A percentile compares a stretch with the other conserved stretches of the same genome.
phyloP scores from a whole-genome alignment of 768 basidiomycete species.

The Lactarius pseudohatsudake region DNA sequence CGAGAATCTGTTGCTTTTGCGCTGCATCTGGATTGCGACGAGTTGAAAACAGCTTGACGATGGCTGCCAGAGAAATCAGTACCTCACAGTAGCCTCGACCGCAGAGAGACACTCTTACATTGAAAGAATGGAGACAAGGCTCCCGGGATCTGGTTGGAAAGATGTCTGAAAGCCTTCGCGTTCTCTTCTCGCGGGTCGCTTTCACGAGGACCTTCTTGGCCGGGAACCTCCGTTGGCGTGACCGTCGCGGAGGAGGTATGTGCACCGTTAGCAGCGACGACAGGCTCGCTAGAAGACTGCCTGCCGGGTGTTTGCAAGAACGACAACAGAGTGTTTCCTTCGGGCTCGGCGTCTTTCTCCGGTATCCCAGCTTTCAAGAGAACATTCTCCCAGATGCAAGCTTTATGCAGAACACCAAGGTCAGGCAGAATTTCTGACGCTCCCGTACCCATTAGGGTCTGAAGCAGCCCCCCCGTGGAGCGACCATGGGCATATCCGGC shows the following conservation, averaged over 20 bases:
- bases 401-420: conserved; percentile 78
- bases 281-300: conserved; percentile 31
- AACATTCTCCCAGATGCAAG: conserved; percentile 86
- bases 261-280: conserved; percentile 30
- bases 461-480: conserved; percentile 69
- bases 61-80: conserved; percentile 47
- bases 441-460: conserved; percentile 66
- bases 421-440: conserved; percentile 64
- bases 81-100: not conserved
- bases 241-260: conserved; percentile 23
- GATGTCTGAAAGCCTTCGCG: conserved; percentile 72
- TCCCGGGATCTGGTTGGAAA: conserved; percentile 74
- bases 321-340: conserved; percentile 44
- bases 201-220: conserved; percentile 37
- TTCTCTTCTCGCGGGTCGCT: conserved; percentile 59
- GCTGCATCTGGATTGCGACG: conserved; percentile 70
- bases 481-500: conserved; percentile 81
- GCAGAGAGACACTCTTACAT: conserved; percentile 46
- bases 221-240: conserved; percentile 30
- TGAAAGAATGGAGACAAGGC: conserved; percentile 83
- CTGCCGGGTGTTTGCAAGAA: conserved; percentile 50
- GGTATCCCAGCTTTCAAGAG: conserved; percentile 61
- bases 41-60: conserved; percentile 84
- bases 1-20: conserved; percentile 76
- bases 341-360: conserved; percentile 38